Evolutionary conservation across 2,329 filamentous ascomycete genomes (phyloP).

Genomic region (Apiospora hydei): DNA sequence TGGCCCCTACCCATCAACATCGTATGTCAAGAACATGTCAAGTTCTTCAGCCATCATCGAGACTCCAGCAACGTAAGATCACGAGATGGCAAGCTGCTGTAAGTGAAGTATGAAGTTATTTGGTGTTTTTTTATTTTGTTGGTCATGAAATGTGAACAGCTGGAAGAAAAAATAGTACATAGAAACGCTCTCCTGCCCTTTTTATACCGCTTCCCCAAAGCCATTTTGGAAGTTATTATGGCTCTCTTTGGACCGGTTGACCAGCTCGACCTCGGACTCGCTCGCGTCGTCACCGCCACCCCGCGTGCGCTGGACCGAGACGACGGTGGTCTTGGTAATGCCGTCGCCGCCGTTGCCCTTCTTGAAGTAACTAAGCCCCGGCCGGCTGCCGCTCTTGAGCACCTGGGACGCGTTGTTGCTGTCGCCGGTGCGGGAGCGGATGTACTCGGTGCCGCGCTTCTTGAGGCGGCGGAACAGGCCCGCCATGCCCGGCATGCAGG

Average conservation of each 20-base stretch:
- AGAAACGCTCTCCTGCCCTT: neutral
- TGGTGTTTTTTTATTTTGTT: neutral
- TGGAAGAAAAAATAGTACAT: neutral
- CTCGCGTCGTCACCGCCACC: conserved; percentile 1
- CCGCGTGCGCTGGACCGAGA: conserved; percentile 27
- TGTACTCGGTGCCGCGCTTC: conserved; percentile 32
- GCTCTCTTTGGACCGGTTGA: conserved; percentile 21
- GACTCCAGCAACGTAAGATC: neutral
- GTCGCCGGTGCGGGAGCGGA: conserved; percentile 26
- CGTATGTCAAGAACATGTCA: neutral
- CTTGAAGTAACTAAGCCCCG: neutral
- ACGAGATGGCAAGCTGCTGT: neutral
- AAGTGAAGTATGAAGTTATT: neutral
- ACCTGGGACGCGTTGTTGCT: conserved; percentile 26
- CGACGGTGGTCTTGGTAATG: conserved; percentile 28
- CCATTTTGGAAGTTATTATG: neutral
- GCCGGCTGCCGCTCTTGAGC: neutral
- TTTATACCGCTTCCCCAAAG: neutral
- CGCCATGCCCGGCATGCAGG: conserved; percentile 29
- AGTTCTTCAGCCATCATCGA: neutral
- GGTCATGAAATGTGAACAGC: neutral
- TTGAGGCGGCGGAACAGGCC: conserved; percentile 28
- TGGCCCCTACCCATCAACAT: neutral
- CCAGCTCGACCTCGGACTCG: conserved; percentile 27
- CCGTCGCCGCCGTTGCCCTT: conserved; percentile 5